Conservation (phyloP, 441 rosid species). For the Omphalea diandra region DNA sequence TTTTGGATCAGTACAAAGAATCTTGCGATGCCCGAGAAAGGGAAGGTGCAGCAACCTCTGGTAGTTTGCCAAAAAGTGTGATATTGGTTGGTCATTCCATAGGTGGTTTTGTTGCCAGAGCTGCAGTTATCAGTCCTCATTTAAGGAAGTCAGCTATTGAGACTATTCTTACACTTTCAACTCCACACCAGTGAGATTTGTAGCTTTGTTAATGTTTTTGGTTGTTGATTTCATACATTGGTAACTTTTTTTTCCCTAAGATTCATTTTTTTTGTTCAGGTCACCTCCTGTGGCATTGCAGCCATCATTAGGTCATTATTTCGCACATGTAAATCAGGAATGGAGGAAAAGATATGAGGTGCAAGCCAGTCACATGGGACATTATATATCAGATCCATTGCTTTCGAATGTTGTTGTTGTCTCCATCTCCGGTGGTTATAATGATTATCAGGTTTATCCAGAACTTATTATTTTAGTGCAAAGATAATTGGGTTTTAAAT, state of each 20-base stretch:
- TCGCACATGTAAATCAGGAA: conserved; percentile 66
- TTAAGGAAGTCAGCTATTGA: conserved; percentile 78
- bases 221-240: conserved; percentile 22
- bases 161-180: conserved; percentile 91
- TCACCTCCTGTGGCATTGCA: conserved; percentile 96
- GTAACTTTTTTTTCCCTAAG: conserved; percentile 25
- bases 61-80: conserved; percentile 73
- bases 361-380: conserved; percentile 53
- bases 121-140: conserved; percentile 79
- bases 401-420: conserved; percentile 78
- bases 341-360: conserved; percentile 84
- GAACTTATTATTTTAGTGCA: conserved; percentile 9
- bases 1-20: conserved; percentile 87
- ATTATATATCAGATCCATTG: conserved; percentile 48
- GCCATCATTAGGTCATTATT: conserved; percentile 93
- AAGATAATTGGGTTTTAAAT: background rate
- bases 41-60: conserved; percentile 73
- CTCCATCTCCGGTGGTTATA: conserved; percentile 88
- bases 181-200: conserved; percentile 87
- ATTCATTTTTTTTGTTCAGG: conserved; percentile 50
- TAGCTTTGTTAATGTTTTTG: conserved; percentile 22
- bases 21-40: conserved; percentile 61
- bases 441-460: conserved; percentile 80
- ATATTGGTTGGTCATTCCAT: conserved; percentile 98
- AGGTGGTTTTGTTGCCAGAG: conserved; percentile 99